Evolutionary conservation across 495 filamentous ascomycete species (phyloP).

Genomic region (Hypoxylon cercidicola): DNA sequence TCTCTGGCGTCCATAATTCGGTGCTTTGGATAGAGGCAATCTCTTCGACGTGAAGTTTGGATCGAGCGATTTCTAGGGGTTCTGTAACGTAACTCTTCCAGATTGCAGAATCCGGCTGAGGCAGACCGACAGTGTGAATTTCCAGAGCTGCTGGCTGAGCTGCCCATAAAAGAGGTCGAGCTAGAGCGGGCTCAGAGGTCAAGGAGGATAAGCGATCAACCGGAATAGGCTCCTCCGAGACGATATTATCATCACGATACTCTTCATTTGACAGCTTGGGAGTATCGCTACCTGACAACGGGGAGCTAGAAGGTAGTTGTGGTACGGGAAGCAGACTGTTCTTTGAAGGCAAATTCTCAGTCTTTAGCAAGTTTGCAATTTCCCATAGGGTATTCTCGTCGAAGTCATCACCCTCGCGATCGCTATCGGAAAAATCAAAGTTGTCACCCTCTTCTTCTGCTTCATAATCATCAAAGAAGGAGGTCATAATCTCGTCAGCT

Average conservation of each 20-base stretch:
- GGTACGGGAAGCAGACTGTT: slow-evolving; percentile 53
- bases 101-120: slow-evolving; percentile 38
- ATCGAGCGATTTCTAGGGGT: slow-evolving; percentile 14
- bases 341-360: slow-evolving; percentile 56
- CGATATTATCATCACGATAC: slow-evolving; percentile 40
- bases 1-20: slow-evolving; percentile 37
- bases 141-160: slow-evolving; percentile 1
- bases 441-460: slow-evolving; percentile 53
- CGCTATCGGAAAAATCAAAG: slow-evolving; percentile 43
- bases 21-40: slow-evolving; percentile 41
- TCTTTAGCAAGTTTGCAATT: slow-evolving; percentile 63
- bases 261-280: slow-evolving; percentile 48
- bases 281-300: slow-evolving; percentile 40
- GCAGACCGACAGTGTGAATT: slow-evolving; percentile 28
- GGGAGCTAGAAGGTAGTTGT: slow-evolving; percentile 7
- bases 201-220: slow-evolving; percentile 9
- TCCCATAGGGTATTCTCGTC: slow-evolving; percentile 67
- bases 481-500: slow-evolving; percentile 46
- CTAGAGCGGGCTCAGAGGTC: background rate
- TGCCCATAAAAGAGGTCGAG: slow-evolving; percentile 34
- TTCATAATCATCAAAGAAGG: slow-evolving; percentile 64
- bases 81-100: slow-evolving; percentile 42
- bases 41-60: slow-evolving; percentile 25
- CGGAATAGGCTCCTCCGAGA: slow-evolving; percentile 37
- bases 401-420: slow-evolving; percentile 59